Conservation (phyloP, 768 basidiomycete species). For the Pholiota conissans region DNA sequence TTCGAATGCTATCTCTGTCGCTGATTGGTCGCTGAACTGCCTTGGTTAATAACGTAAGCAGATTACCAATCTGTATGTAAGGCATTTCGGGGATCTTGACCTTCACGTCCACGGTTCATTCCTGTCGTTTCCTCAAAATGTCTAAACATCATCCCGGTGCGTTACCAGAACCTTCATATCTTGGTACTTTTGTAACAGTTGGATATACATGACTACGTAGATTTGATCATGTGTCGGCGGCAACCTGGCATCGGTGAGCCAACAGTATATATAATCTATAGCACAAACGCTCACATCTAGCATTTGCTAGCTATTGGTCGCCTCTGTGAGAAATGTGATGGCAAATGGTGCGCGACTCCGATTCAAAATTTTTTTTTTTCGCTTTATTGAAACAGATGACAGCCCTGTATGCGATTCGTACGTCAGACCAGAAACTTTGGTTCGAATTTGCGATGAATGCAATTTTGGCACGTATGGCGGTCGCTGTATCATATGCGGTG, state of each 20-base stretch:
- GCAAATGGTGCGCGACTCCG: slow-evolving; percentile 82
- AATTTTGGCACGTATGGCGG: slow-evolving; percentile 99
- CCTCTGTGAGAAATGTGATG: slow-evolving; percentile 98
- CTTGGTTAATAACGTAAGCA: slow-evolving; percentile 1
- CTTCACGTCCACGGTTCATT: not conserved
- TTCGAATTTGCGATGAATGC: slow-evolving; percentile 98
- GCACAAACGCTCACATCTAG: not conserved
- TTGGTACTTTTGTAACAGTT: slow-evolving; percentile 8
- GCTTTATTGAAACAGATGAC: not conserved
- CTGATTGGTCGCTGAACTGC: not conserved
- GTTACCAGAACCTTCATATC: slow-evolving; percentile 1
- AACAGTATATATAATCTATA: not conserved
- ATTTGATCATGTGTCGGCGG: slow-evolving; percentile 97
- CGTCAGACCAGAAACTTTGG: slow-evolving; percentile 96
- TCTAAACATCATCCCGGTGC: slow-evolving; percentile 90
- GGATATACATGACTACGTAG: slow-evolving; percentile 46
- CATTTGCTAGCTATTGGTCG: slow-evolving; percentile 81
- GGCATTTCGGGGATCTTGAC: not conserved
- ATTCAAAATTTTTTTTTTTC: not conserved
- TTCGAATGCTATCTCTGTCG: not conserved
- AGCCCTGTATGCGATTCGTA: slow-evolving; percentile 99
- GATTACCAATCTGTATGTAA: not conserved
- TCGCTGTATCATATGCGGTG: slow-evolving; percentile 95
- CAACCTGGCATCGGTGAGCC: slow-evolving; percentile 91
- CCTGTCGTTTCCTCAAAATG: slow-evolving; percentile 40